A percentile compares a stretch with the other conserved stretches of the same genome.
Conservation (phyloP, 163 green algal species). For the Chloromonas sp. region DNA sequence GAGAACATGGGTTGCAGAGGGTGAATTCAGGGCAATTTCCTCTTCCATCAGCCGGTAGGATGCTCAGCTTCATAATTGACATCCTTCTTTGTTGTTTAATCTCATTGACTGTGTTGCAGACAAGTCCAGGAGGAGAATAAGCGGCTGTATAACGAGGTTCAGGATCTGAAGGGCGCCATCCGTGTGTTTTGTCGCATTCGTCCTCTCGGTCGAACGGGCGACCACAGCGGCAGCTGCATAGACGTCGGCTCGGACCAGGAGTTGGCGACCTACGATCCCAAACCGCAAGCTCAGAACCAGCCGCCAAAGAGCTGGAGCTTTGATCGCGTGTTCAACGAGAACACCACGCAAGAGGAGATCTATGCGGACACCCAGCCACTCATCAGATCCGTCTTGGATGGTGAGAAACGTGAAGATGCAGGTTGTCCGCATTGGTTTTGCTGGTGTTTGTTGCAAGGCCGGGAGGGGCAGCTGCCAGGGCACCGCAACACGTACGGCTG, state of each 20-base stretch:
- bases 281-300: slow-evolving; percentile 9
- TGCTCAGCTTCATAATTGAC: too few species aligned
- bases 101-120: background rate
- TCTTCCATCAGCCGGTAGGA: too few species aligned
- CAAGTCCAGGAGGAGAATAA: slow-evolving; percentile 62
- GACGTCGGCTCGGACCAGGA: slow-evolving; percentile 27
- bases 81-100: too few species aligned
- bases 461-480: background rate
- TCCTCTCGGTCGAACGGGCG: slow-evolving; percentile 59
- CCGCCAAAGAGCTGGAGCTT: slow-evolving; percentile 65
- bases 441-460: background rate
- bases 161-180: slow-evolving; percentile 87
- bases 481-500: background rate
- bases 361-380: slow-evolving; percentile 85
- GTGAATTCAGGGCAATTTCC: too few species aligned
- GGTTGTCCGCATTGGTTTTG: too few species aligned
- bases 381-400: slow-evolving; percentile 86
- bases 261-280: slow-evolving; percentile 43
- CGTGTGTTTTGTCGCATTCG: slow-evolving; percentile 81
- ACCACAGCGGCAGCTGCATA: slow-evolving; percentile 38
- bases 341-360: slow-evolving; percentile 67
- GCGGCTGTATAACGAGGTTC: slow-evolving; percentile 71
- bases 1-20: too few species aligned
- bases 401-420: slow-evolving; percentile 25
- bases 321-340: slow-evolving; percentile 75